These are phyloP conservation scores for Galerina marginata DNA, from an alignment of 768 basidiomycete genomes.

Conservation along the genomic window DNA sequence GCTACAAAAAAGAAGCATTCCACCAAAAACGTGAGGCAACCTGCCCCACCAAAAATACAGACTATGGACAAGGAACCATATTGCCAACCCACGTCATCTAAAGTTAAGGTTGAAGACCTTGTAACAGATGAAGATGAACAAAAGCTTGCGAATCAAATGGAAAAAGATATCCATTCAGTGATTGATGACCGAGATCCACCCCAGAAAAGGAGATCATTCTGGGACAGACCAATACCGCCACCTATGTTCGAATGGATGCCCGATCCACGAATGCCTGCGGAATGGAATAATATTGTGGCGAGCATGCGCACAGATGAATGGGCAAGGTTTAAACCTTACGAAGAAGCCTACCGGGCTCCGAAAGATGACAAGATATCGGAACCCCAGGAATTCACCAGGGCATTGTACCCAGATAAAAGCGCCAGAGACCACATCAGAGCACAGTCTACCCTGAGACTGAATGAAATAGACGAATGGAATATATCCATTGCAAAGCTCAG, in stretches of 20 bases:
- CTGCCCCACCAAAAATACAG: not conserved
- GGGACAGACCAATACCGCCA: constrained; percentile 21
- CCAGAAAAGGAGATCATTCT: not conserved
- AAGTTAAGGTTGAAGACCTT: constrained; percentile 18
- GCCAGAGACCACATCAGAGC: too few relatives aligned
- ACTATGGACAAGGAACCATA: not conserved
- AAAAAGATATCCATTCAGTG: not conserved
- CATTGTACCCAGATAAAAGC: too few relatives aligned
- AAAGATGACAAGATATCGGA: constrained; percentile 3
- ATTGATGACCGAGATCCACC: not conserved
- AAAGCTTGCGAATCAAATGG: too few relatives aligned
- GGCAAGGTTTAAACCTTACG: not conserved
- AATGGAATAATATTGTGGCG: constrained; percentile 26
- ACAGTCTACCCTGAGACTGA: too few relatives aligned
- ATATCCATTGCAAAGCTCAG: too few relatives aligned
- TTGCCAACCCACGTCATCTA: constrained; percentile 23
- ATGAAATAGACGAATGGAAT: too few relatives aligned
- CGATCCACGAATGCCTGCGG: constrained; percentile 23
- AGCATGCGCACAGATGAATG: not conserved
- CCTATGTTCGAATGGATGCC: constrained; percentile 15
- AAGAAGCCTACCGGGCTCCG: not conserved
- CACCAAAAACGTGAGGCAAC: not conserved
- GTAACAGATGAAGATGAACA: not conserved
- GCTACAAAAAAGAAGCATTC: not conserved
- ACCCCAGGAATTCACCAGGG: not conserved